These are phyloP conservation scores for Hygrocybe coccinea DNA, from an alignment of 768 basidiomycete species.

Conservation along the genomic window DNA sequence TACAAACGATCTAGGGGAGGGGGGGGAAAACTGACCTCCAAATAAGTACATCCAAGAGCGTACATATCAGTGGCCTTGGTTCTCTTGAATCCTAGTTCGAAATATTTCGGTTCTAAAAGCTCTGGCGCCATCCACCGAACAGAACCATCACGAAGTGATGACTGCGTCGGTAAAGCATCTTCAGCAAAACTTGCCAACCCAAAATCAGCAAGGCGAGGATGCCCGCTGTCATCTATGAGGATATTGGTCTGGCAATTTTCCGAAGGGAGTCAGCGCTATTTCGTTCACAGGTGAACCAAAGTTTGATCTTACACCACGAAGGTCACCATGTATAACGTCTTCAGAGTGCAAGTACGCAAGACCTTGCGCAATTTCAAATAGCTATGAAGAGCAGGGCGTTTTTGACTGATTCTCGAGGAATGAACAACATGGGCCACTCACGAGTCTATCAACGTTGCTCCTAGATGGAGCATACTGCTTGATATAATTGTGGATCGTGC, in stretches of 20 bases:
- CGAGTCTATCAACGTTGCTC: constrained; percentile 16
- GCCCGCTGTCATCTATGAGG: constrained; percentile 27
- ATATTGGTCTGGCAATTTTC: constrained; percentile 30
- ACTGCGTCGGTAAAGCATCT: neutral
- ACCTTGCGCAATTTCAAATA: constrained; percentile 19
- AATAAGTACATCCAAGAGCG: constrained; percentile 30
- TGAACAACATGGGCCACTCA: constrained; percentile 2
- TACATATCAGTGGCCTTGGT: constrained; percentile 30
- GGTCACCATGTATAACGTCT: constrained; percentile 19
- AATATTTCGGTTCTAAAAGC: no score
- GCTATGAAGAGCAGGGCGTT: neutral
- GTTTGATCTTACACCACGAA: constrained; percentile 14
- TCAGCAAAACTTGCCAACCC: constrained; percentile 30
- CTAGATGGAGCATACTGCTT: constrained; percentile 12
- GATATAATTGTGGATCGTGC: constrained; percentile 21
- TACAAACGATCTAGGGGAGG: neutral
- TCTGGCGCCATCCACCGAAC: no score
- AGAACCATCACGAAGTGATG: no score
- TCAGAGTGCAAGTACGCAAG: constrained; percentile 20
- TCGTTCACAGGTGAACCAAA: neutral
- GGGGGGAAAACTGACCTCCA: constrained; percentile 23
- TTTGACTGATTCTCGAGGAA: neutral
- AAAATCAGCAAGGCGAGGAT: constrained; percentile 34
- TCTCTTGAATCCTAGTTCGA: constrained; percentile 12
- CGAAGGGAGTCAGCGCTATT: neutral